Conservation (phyloP, 2,329 filamentous ascomycete genomes). For the Xylaria sp. region DNA sequence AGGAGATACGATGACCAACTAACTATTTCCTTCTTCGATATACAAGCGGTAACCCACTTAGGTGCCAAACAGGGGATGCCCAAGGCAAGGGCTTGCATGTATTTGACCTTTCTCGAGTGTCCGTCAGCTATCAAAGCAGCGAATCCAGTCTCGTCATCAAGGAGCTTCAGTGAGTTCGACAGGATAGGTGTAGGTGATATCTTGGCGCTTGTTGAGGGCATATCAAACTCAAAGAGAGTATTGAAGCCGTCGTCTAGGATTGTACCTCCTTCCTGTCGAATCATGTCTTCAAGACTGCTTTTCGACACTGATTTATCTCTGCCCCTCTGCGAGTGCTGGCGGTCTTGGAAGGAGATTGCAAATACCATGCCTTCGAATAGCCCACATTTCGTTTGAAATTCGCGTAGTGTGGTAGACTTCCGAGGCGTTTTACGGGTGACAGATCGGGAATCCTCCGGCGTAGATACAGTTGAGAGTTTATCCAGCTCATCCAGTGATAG, state of each 20-base stretch:
- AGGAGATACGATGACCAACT: conserved; percentile 86
- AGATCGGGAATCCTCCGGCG: conserved; percentile 39
- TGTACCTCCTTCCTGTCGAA: conserved; percentile 76
- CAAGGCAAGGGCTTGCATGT: conserved; percentile 92
- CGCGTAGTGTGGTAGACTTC: conserved; percentile 39
- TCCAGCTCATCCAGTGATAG: conserved; percentile 63
- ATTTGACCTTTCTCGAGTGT: conserved; percentile 88
- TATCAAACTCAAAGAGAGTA: conserved; percentile 73
- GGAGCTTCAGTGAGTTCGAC: conserved; percentile 61
- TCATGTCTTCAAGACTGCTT: conserved; percentile 66
- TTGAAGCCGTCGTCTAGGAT: conserved; percentile 82
- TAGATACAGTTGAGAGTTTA: conserved; percentile 52
- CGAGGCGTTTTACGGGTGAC: conserved; percentile 38
- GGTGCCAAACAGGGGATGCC: conserved; percentile 86
- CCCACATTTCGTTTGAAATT: conserved; percentile 38
- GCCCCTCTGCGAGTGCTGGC: conserved; percentile 62
- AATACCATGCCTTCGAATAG: conserved; percentile 88
- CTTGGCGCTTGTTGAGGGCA: conserved; percentile 47
- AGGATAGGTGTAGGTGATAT: conserved; percentile 41
- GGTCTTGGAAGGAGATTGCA: conserved; percentile 77
- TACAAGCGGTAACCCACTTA: conserved; percentile 82
- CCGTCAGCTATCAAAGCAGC: conserved; percentile 86
- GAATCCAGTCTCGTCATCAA: conserved; percentile 73
- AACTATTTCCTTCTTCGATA: conserved; percentile 69
- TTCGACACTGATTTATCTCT: conserved; percentile 60